Conservation (phyloP, 495 filamentous ascomycete species). For the Trichoderma gamsii region DNA sequence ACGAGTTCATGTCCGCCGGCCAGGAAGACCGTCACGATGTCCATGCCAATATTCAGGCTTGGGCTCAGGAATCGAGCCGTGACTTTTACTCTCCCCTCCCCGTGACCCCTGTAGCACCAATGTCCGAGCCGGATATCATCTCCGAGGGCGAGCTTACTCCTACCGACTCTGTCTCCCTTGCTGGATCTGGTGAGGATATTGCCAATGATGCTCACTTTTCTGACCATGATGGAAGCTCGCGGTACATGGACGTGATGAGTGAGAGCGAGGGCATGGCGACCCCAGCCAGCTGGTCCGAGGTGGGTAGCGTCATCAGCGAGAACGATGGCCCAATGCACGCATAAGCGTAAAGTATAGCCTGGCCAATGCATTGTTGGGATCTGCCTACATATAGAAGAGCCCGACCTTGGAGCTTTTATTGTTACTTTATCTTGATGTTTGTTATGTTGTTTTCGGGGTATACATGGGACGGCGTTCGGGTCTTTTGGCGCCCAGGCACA, state of each 20-base stretch:
- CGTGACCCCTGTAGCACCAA: conserved; percentile 28
- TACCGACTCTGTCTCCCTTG: conserved; percentile 44
- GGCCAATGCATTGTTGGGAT: background rate
- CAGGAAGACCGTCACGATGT: conserved; percentile 33
- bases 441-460: background rate
- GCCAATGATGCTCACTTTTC: conserved; percentile 32
- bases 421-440: background rate
- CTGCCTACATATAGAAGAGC: background rate
- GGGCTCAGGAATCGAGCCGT: conserved; percentile 41
- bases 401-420: background rate
- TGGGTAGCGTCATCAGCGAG: conserved; percentile 66
- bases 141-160: conserved; percentile 46
- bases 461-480: background rate
- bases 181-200: conserved; percentile 36
- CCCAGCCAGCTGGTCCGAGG: conserved; percentile 70
- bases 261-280: conserved; percentile 58
- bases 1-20: conserved; percentile 44
- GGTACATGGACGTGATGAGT: conserved; percentile 56
- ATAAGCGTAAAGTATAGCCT: conserved; percentile 18
- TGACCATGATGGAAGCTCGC: conserved; percentile 20
- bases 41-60: conserved; percentile 50
- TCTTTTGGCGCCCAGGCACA: background rate
- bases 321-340: conserved; percentile 34
- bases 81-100: conserved; percentile 51
- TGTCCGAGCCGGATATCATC: conserved; percentile 39